phyloP scores from a whole-genome alignment of 2,329 filamentous ascomycete genomes.

The Aspergillus sp. region DNA sequence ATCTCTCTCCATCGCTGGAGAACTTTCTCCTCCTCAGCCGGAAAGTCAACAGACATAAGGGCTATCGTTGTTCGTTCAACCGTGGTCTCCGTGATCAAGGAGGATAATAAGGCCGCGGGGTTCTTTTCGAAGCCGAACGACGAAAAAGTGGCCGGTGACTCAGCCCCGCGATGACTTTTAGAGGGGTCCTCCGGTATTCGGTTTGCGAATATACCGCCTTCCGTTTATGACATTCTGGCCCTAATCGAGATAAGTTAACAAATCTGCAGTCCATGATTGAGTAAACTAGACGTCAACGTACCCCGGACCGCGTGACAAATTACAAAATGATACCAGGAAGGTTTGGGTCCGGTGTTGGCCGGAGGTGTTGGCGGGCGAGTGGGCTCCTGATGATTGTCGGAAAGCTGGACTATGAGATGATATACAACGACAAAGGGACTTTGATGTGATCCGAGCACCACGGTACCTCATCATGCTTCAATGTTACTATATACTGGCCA shows the following conservation, averaged over 20 bases:
- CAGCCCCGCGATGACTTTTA: slow-evolving; percentile 15
- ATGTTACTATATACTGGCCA: too few species aligned
- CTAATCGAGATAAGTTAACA: too few species aligned
- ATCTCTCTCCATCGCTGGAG: slow-evolving; percentile 85
- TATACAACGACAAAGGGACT: too few species aligned
- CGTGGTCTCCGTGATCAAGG: slow-evolving; percentile 10
- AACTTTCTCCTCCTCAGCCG: slow-evolving; percentile 78
- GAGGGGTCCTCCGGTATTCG: not conserved
- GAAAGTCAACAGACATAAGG: slow-evolving; percentile 81
- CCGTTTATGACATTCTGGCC: not conserved
- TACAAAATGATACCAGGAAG: not conserved
- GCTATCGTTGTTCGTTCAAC: slow-evolving; percentile 16
- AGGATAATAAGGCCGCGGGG: slow-evolving; percentile 15
- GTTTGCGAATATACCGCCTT: not conserved
- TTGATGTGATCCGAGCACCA: too few species aligned
- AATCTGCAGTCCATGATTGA: too few species aligned
- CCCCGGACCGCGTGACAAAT: too few species aligned
- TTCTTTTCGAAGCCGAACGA: slow-evolving; percentile 6
- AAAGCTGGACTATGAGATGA: too few species aligned
- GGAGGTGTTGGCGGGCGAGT: too few species aligned
- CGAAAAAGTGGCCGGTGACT: slow-evolving; percentile 12
- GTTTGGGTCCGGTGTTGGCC: too few species aligned
- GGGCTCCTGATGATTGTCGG: too few species aligned
- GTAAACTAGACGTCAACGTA: too few species aligned
- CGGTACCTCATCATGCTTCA: too few species aligned